Conservation (phyloP, 768 basidiomycete species). For the Leccinum uliginosum region DNA sequence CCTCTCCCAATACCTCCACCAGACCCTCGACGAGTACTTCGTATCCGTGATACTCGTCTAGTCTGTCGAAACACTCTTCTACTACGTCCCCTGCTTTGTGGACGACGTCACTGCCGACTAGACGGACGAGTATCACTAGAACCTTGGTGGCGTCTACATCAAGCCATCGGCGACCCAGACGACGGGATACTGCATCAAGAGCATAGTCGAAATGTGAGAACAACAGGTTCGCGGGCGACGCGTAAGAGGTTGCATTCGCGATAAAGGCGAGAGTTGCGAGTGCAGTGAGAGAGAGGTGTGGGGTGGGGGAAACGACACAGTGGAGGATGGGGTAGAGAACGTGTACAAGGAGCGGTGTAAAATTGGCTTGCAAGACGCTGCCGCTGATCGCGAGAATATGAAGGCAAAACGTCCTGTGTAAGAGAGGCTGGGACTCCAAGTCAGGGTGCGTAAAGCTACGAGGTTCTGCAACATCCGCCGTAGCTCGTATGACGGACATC, state of each 20-base stretch:
- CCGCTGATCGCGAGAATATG: constrained; percentile 71
- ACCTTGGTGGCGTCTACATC: constrained; percentile 89
- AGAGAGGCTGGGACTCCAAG: constrained; percentile 44
- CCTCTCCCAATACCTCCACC: constrained; percentile 80
- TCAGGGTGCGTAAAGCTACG: constrained; percentile 23
- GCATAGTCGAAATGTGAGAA: constrained; percentile 97
- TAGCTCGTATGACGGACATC: constrained; percentile 57
- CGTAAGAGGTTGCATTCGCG: constrained; percentile 74
- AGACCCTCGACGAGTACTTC: constrained; percentile 80
- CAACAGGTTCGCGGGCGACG: constrained; percentile 83
- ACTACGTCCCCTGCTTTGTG: constrained; percentile 90
- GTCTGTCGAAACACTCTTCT: constrained; percentile 93
- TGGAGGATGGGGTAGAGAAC: constrained; percentile 83
- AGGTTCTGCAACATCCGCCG: constrained; percentile 43
- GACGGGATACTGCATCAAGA: constrained; percentile 83
- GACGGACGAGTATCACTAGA: constrained; percentile 74
- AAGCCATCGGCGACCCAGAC: constrained; percentile 74
- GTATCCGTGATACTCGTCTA: constrained; percentile 97
- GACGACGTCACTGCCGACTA: constrained; percentile 85
- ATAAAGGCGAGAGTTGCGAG: constrained; percentile 68
- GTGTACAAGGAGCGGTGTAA: constrained; percentile 69
- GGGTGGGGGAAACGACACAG: constrained; percentile 69
- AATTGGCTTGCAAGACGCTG: constrained; percentile 68
- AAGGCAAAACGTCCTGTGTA: constrained; percentile 70
- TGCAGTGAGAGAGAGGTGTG: constrained; percentile 72